A percentile compares a stretch with the other conserved stretches of the same genome.
Evolutionary conservation across 2,329 filamentous ascomycete genomes (phyloP).

Genomic region (Monilinia fructigena): DNA sequence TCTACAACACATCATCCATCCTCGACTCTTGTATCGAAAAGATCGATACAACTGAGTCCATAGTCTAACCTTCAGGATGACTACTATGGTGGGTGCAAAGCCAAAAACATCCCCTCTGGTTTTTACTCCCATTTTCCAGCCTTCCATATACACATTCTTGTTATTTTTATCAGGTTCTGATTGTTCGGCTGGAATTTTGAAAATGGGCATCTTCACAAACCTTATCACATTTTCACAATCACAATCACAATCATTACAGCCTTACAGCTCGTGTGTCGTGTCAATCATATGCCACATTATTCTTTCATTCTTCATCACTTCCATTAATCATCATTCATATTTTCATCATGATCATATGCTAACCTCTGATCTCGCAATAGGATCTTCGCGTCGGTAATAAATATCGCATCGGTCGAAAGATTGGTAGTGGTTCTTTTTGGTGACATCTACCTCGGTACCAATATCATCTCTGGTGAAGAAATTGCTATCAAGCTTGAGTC

Average conservation of each 20-base stretch:
- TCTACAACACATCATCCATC: constrained; percentile 12
- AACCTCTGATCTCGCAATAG: constrained; percentile 48
- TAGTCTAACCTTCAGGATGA: constrained; percentile 50
- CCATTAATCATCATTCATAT: not conserved
- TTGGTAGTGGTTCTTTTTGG: constrained; percentile 97
- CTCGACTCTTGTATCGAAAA: constrained; percentile 36
- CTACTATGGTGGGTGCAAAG: constrained; percentile 57
- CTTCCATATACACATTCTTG: constrained; percentile 38
- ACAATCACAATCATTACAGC: not conserved
- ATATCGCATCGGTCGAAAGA: constrained; percentile 99
- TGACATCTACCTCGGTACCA: constrained; percentile 98
- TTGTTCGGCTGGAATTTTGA: constrained; percentile 24
- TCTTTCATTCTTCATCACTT: constrained; percentile 11
- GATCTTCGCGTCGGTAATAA: constrained; percentile 99
- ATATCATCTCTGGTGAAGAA: constrained; percentile 99
- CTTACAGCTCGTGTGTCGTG: constrained; percentile 32
- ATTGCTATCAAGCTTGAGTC: constrained; percentile 99
- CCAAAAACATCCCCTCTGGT: constrained; percentile 42
- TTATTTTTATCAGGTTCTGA: constrained; percentile 25
- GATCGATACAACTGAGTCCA: constrained; percentile 39
- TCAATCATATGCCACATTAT: constrained; percentile 1
- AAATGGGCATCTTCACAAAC: constrained; percentile 1
- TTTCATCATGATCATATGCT: constrained; percentile 27
- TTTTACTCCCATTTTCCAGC: constrained; percentile 44
- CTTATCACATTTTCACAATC: constrained; percentile 22